A percentile compares a stretch with the other conserved stretches of the same genome.
phyloP scores from a whole-genome alignment of 1,284 basidiomycete species.

The Mycocalia duriaeana region DNA sequence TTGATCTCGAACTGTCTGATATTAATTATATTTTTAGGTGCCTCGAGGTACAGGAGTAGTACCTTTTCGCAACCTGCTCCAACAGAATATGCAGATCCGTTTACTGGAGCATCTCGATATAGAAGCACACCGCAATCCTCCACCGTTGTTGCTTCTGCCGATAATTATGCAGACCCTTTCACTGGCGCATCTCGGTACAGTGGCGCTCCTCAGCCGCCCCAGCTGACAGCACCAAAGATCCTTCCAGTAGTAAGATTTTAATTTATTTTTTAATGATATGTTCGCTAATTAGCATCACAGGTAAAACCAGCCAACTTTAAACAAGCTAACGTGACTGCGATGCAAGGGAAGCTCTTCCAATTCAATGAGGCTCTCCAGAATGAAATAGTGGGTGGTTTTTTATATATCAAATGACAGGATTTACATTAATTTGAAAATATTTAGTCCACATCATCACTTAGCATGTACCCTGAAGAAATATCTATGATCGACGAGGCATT shows the following conservation, averaged over 20 bases:
- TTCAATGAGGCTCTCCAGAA: slow-evolving; percentile 70
- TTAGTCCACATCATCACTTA: slow-evolving; percentile 63
- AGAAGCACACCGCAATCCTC: slow-evolving; percentile 26
- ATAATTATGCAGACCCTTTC: slow-evolving; percentile 49
- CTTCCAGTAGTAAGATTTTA: slow-evolving; percentile 54
- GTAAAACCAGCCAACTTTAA: slow-evolving; percentile 70
- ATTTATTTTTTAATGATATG: background rate
- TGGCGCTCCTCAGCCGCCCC: slow-evolving; percentile 22
- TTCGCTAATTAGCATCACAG: slow-evolving; percentile 24
- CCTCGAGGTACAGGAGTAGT: slow-evolving; percentile 46
- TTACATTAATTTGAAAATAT: slow-evolving; percentile 1
- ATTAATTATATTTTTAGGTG: slow-evolving; percentile 33
- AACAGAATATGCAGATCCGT: slow-evolving; percentile 55
- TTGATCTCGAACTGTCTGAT: slow-evolving; percentile 2
- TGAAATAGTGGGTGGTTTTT: slow-evolving; percentile 53
- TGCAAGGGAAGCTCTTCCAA: slow-evolving; percentile 80
- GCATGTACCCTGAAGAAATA: slow-evolving; percentile 68
- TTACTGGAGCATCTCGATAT: slow-evolving; percentile 68
- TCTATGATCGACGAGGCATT: slow-evolving; percentile 63
- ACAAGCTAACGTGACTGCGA: slow-evolving; percentile 84
- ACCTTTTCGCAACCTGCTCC: slow-evolving; percentile 18
- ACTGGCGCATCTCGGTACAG: slow-evolving; percentile 68
- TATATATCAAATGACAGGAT: background rate
- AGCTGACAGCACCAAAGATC: slow-evolving; percentile 30
- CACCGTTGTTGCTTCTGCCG: slow-evolving; percentile 14